Base-by-base conservation (phyloP, 257 asterid species). In the Rhazya stricta region DNA sequence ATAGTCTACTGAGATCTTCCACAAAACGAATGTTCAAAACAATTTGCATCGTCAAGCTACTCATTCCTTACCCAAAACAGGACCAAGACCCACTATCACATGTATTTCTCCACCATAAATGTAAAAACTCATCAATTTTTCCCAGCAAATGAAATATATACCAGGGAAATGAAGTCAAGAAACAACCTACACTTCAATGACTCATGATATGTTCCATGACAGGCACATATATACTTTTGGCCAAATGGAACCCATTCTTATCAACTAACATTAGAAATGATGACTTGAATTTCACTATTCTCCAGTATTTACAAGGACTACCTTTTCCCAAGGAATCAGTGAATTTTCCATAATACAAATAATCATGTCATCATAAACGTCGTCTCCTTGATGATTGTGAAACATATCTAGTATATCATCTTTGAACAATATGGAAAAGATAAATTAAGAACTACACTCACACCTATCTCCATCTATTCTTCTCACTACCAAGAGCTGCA, bases 401-500 rank as follows among this genome's bases (percentile, higher is more conserved):
- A 60, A 74, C 36, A 10, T 6, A 32, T 46, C 62, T 36, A 36
- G 58, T 29, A 30, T 7, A 21, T 50, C n/a, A 50, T n/a, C 51
- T 32, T 66, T 8, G 37, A 45, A 45, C 48, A 61, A 61, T 25
- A 54, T 8, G 57, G 57, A 53, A 42, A 71, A 53, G 32, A 71
- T 50, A 71, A 46, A 73, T n/a, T 73, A 34, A 43, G 67, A 50
- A 27, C 56, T 23, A 69, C 50, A 58, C 58, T 71, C 42, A 3
- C 51, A 63, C 74, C 73, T 71, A 54, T 57, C 62, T 67, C 74
- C 43, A 77, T 29, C 87, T 79, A 83, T 71, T 79, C 75, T 46
- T 62, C 53, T 36, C 39, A 73, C 79, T 72, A 77, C 68, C 71
- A 56, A 62, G 67, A 76, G 61, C 79, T 79, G 78, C 73, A 62